Evolutionary conservation across 1,139 yeast species (phyloP), one percentile per base, ranked within the genome.

Genomic region (Suhomyces coccinellae): DNA sequence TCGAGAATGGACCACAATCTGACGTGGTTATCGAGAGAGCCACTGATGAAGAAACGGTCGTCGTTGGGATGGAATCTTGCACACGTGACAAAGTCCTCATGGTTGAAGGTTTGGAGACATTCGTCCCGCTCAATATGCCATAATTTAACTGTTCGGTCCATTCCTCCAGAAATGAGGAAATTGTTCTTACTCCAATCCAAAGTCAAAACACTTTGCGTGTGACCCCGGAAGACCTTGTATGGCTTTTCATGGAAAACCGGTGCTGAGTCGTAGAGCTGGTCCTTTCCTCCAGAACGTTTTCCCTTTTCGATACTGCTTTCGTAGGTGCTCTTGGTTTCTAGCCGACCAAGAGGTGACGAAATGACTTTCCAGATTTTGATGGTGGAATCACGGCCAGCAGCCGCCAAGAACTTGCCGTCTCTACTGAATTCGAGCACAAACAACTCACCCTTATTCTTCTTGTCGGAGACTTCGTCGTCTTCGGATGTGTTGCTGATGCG

Each of bases 181-280:
- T 85, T 85, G 65, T 90, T 90, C 54, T 85, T 86, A 46, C 95
- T 85, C 98, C 98, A 91, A 56, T 88, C 88, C 35, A 91, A 61
- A 10, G 87, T 81, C 30, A 89, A 65, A 22, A 91, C 75, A 50
- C 88, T 86, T 40, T 79, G 79, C 0, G 78, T 66, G 62, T 91
- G 98, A 22, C 89, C 95, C 38, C 62, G 66, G 50, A 82, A 85
- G 15, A 77, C 75, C 27, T 80, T 71, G 12, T 75, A 62, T 0
- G 97, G 97, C 24, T 63, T 63, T n/a, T 82, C 79, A 54, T 83
- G 85, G 61, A 91, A 90, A 1, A 91, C 88, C 0, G 97, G 95
- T 0, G 96, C 95, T 53, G 77, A 75, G 4, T 67, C 65, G 40
- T 57, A 69, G 4, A 61, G 55, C 11, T 47, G 46, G 16, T 40